Base-by-base conservation (phyloP, 1,284 basidiomycete species). In the Ceratorhiza oryzae-sativae region DNA sequence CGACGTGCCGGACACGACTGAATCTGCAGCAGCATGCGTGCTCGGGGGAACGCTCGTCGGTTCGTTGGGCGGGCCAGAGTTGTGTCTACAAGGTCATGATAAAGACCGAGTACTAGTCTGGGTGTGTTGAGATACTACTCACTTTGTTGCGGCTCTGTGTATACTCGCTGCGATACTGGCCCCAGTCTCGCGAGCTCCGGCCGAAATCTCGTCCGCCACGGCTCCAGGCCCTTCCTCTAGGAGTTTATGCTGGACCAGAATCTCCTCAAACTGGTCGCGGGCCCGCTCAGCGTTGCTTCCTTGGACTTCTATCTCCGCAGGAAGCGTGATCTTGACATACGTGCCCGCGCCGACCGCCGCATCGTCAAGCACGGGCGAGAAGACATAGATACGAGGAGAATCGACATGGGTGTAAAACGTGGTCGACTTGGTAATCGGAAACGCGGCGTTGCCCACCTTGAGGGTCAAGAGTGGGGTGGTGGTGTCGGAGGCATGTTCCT, bases 341-440 rank as follows among this genome's bases (percentile, higher is more conserved):
- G 67, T 70, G 3, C 53, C 67, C 6, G 67, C 41, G 9, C 67
- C 67, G 25, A 70, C 15, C 4, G 63, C 34, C 3, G 25, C 67
- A 58, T 70, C 67, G 18, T 70, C 67, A 10, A 70, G 41, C 1
- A 42, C 27, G 4, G 53, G 67, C 3, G 67, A 49, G 27, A 70
- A 70, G 23, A 70, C 27, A n/a, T 70, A 70, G 20, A 70, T 70
- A 8, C 67, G 39, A 1, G 67, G 45, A n/a, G 53, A 70, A n/a
- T 53, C 36, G 10, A 39, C 53, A 34, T 70, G 53, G 18, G 67
- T 70, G 13, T 70, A 70, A 15, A 70, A 70, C 6, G 51, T 34
- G 3, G 53, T 70, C 6, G 67, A 30, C 18, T 70, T 70, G 9
- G 53, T 48, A 15, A 70, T 48, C 12, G 67, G 67, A 30, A 70